These are phyloP conservation scores for Athelia sp. DNA, from an alignment of 1,284 basidiomycete species.

Conservation along the genomic window DNA sequence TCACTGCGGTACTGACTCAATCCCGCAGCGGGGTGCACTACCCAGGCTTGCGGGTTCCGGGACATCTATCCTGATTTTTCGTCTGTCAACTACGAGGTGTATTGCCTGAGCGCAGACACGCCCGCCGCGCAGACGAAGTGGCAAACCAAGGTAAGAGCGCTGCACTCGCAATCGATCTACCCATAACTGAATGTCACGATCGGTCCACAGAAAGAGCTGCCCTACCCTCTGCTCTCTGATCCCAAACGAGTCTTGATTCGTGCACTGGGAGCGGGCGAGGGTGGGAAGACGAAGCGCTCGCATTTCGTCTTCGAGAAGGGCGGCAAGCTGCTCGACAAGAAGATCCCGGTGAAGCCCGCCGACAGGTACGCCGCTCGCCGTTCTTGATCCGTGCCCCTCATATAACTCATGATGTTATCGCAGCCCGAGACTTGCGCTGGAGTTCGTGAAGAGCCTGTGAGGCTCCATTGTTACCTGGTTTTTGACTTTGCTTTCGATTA, in stretches of 20 bases:
- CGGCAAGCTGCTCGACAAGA: slow-evolving; percentile 79
- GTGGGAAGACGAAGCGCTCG: slow-evolving; percentile 80
- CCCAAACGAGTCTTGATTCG: slow-evolving; percentile 77
- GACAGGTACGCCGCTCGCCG: slow-evolving; percentile 61
- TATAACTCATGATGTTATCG: not conserved
- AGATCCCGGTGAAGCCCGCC: slow-evolving; percentile 77
- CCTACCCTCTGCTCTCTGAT: slow-evolving; percentile 85
- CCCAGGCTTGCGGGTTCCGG: slow-evolving; percentile 85
- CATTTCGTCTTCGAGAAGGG: slow-evolving; percentile 90
- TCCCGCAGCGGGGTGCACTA: slow-evolving; percentile 75
- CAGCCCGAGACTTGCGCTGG: slow-evolving; percentile 35
- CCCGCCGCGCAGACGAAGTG: slow-evolving; percentile 76
- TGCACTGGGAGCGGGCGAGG: slow-evolving; percentile 77
- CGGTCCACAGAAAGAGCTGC: slow-evolving; percentile 63
- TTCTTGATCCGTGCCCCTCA: too few relatives aligned
- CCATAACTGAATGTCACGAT: slow-evolving; percentile 1
- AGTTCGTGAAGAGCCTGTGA: slow-evolving; percentile 30
- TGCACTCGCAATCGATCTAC: too few relatives aligned
- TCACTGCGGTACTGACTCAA: not conserved
- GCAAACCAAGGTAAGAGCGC: slow-evolving; percentile 70
- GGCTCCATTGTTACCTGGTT: too few relatives aligned
- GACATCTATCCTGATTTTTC: slow-evolving; percentile 78
- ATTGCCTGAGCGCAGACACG: slow-evolving; percentile 84
- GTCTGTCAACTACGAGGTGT: slow-evolving; percentile 68
- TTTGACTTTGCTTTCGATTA: too few relatives aligned